These are phyloP conservation scores for Fomitopsis palustris DNA, from an alignment of 1,284 basidiomycete species.

Conservation along the genomic window DNA sequence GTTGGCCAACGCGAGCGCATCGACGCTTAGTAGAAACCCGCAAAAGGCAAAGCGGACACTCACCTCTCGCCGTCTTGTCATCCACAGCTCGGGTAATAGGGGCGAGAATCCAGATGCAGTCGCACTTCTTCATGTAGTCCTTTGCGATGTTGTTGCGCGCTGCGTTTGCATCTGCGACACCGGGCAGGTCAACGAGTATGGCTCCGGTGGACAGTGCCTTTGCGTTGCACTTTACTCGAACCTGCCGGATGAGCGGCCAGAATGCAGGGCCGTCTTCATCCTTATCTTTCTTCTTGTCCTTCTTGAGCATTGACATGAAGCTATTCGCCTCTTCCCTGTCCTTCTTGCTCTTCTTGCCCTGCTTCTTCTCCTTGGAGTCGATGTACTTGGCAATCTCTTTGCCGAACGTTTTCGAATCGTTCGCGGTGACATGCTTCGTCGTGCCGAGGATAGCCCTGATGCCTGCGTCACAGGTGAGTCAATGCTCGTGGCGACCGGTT, in stretches of 20 bases:
- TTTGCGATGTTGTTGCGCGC: conserved; percentile 55
- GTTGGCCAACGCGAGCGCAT: background rate
- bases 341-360: conserved; percentile 36
- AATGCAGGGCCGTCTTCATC: conserved; percentile 41
- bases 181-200: conserved; percentile 57
- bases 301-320: conserved; percentile 20
- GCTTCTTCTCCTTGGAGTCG: conserved; percentile 59
- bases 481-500: background rate
- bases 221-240: conserved; percentile 53
- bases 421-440: conserved; percentile 47
- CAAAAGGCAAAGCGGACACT: conserved; percentile 3
- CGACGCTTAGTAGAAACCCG: background rate
- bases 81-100: conserved; percentile 55
- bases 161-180: conserved; percentile 59
- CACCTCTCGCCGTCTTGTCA: conserved; percentile 57
- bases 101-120: conserved; percentile 54
- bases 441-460: conserved; percentile 42
- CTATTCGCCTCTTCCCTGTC: conserved; percentile 32
- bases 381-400: conserved; percentile 60
- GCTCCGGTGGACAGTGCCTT: conserved; percentile 52
- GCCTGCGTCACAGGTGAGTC: conserved; percentile 29
- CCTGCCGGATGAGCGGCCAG: conserved; percentile 62
- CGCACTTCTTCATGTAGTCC: conserved; percentile 57
- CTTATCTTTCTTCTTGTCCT: conserved; percentile 31
- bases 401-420: conserved; percentile 48